Conservation (phyloP, 1,284 basidiomycete species). For the Marasmius fiardii region DNA sequence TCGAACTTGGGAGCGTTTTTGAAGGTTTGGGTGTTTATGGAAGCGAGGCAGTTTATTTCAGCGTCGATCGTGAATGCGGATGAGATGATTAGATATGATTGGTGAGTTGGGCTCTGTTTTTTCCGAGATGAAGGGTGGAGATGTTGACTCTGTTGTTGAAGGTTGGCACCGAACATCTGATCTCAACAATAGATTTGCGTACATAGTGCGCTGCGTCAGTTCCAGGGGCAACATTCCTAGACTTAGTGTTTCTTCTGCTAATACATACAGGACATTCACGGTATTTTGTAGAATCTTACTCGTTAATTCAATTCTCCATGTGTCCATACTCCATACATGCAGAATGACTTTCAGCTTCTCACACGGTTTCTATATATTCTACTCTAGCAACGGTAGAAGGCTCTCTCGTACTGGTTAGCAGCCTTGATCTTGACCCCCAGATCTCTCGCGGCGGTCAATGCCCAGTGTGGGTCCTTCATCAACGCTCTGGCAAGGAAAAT, state of each 20-base stretch:
- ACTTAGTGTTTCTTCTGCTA: too few relatives aligned
- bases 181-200: background rate
- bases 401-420: slow-evolving; percentile 63
- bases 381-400: background rate
- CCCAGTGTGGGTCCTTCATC: slow-evolving; percentile 57
- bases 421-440: slow-evolving; percentile 57
- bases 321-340: background rate
- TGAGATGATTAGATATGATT: slow-evolving; percentile 74
- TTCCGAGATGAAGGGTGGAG: background rate
- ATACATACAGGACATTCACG: too few relatives aligned
- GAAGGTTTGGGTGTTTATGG: slow-evolving; percentile 93
- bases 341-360: background rate
- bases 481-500: slow-evolving; percentile 68
- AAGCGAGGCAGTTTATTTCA: slow-evolving; percentile 84
- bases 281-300: too few relatives aligned
- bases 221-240: too few relatives aligned
- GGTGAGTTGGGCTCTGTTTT: slow-evolving; percentile 42
- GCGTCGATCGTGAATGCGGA: slow-evolving; percentile 75
- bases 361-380: background rate
- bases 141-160: background rate
- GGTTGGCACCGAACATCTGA: slow-evolving; percentile 5
- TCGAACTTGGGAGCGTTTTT: slow-evolving; percentile 80
- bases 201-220: background rate
- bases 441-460: slow-evolving; percentile 49
- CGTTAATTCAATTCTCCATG: too few relatives aligned